These are phyloP conservation scores for Symbiotaphrina buchneri DNA, from an alignment of 495 filamentous ascomycete genomes.

Conservation along the genomic window DNA sequence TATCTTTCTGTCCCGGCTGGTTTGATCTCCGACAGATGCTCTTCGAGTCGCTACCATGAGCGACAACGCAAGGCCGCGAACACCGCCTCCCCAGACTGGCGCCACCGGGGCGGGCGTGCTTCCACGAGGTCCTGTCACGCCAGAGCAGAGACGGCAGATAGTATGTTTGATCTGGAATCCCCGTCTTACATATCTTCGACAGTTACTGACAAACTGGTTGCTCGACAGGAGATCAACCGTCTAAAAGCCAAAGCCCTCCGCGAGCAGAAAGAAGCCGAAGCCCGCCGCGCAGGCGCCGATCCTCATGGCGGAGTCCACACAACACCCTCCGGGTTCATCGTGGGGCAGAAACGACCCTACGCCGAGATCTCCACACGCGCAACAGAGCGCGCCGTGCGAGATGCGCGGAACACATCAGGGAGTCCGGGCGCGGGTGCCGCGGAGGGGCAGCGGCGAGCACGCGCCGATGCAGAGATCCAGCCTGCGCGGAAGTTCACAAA, in stretches of 20 bases:
- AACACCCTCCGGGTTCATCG: conserved; percentile 12
- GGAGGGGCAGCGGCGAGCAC: conserved; percentile 9
- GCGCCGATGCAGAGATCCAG: conserved; percentile 34
- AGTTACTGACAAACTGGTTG: neutral
- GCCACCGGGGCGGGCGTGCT: conserved; percentile 14
- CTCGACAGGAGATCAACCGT: conserved; percentile 59
- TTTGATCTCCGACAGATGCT: too few relatives aligned
- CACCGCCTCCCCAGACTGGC: neutral
- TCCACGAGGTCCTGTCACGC: conserved; percentile 36
- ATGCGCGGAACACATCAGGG: conserved; percentile 25
- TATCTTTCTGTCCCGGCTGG: too few relatives aligned
- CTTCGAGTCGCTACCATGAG: too few relatives aligned
- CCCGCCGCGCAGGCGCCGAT: conserved; percentile 12
- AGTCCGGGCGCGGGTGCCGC: conserved; percentile 7
- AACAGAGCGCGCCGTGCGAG: conserved; percentile 38
- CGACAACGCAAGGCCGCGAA: neutral
- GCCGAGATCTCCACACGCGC: conserved; percentile 34
- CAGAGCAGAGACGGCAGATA: conserved; percentile 48
- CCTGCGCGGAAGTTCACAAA: conserved; percentile 66
- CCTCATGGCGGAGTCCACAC: too few relatives aligned
- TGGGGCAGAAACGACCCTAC: conserved; percentile 37
- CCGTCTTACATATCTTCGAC: neutral
- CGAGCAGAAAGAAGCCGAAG: conserved; percentile 39
- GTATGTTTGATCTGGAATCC: conserved; percentile 17
- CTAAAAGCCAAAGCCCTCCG: conserved; percentile 80